phyloP scores from a whole-genome alignment of 2,329 filamentous ascomycete species.

The Penicillium sp. region DNA sequence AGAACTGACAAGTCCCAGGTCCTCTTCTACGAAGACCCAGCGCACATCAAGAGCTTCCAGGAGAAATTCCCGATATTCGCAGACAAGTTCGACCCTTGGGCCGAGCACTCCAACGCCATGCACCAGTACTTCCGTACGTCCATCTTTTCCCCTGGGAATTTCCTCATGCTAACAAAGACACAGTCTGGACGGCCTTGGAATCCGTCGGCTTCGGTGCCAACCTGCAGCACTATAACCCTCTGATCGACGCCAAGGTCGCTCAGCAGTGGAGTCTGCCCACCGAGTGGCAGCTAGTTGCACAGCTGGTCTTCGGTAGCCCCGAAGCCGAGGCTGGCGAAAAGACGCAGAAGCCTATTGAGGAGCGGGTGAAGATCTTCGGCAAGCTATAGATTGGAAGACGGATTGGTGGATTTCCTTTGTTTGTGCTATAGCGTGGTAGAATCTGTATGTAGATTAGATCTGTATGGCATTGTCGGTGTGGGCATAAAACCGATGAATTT shows the following conservation, averaged over 20 bases:
- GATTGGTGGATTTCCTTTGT: slow-evolving; percentile 10
- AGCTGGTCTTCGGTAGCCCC: slow-evolving; percentile 73
- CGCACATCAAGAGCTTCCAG: slow-evolving; percentile 62
- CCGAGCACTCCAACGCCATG: slow-evolving; percentile 73
- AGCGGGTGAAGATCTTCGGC: slow-evolving; percentile 62
- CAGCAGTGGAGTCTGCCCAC: slow-evolving; percentile 65
- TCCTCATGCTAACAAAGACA: neutral
- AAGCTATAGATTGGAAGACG: slow-evolving; percentile 17
- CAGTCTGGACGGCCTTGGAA: slow-evolving; percentile 75
- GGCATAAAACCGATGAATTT: no score
- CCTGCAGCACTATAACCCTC: slow-evolving; percentile 89
- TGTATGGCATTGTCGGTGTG: no score
- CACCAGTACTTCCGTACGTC: slow-evolving; percentile 62
- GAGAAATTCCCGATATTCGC: slow-evolving; percentile 67
- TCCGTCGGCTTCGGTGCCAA: slow-evolving; percentile 80
- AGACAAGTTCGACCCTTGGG: slow-evolving; percentile 74
- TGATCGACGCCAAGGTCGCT: slow-evolving; percentile 69
- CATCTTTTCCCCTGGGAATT: neutral
- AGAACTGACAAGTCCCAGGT: slow-evolving; percentile 37
- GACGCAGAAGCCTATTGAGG: slow-evolving; percentile 59
- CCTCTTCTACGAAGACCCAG: slow-evolving; percentile 80
- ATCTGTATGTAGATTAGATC: neutral
- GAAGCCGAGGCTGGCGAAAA: slow-evolving; percentile 58
- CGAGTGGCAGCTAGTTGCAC: slow-evolving; percentile 72
- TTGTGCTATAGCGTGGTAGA: neutral